phyloP scores from a whole-genome alignment of 371 early-diverging fungal species.

The Rhizomucor miehei region DNA sequence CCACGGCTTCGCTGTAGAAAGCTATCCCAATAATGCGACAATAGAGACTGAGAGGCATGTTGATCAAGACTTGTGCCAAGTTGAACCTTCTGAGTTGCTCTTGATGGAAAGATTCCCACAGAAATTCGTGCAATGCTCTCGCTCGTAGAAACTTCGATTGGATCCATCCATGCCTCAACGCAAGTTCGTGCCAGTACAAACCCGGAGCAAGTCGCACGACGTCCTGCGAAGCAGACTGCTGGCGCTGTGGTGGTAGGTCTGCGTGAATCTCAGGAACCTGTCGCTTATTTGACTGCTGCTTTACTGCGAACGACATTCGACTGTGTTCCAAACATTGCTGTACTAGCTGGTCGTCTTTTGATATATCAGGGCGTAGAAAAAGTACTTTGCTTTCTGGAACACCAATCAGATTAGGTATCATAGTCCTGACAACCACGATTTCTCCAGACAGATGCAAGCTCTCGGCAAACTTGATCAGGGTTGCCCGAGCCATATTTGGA shows the following conservation, averaged over 20 bases:
- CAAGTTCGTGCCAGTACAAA: constrained; percentile 13
- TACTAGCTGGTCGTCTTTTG: constrained; percentile 6
- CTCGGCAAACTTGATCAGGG: constrained; percentile 12
- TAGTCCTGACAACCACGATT: constrained; percentile 8
- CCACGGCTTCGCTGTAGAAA: constrained; percentile 3
- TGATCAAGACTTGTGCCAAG: constrained; percentile 3
- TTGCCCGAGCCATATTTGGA: constrained; percentile 9
- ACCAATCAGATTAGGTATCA: constrained; percentile 9
- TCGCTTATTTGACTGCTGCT: neutral
- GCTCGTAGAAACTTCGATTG: constrained; percentile 22
- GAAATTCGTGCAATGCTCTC: constrained; percentile 15
- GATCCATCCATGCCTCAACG: constrained; percentile 21
- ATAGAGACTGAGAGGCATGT: constrained; percentile 14
- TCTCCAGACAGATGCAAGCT: neutral
- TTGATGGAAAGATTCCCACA: neutral
- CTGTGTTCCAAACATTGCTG: constrained; percentile 10
- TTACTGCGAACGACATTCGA: neutral
- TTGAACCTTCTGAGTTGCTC: neutral
- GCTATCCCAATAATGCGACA: constrained; percentile 13
- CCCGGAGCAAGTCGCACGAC: constrained; percentile 4
- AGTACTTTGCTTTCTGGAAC: constrained; percentile 11
- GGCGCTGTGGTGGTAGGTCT: neutral
- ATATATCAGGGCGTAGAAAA: constrained; percentile 12
- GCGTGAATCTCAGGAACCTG: neutral
- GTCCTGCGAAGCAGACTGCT: neutral